Evolutionary conservation across 805 yeast genomes (phyloP), one percentile per base, ranked within the genome.

Genomic region (Monosporozyma yasuniensis): DNA sequence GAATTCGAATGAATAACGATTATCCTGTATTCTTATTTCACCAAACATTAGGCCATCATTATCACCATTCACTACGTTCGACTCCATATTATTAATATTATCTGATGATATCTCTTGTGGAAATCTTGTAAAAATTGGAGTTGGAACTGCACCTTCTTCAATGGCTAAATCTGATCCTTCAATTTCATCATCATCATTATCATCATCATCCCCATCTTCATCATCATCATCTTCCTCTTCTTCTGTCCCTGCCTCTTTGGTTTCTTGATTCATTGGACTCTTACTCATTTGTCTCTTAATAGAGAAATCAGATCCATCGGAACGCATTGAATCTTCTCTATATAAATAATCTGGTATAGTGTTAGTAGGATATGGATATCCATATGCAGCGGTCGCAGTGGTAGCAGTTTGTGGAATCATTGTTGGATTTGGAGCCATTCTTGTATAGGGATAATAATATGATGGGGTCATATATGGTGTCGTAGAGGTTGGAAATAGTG

Each of bases 1-100:
- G 46, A 64, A 58, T 19, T 64, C 61, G 46, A 61, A 65, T 18
- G 61, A 55, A 52, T 63, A 65, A 16, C 51, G 56, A 39, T 62
- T 59, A n/a, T 53, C 51, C 27, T 51, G 44, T 23, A 65, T 54
- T 28, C 60, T 53, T 7, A 65, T 52, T 30, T 63, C 67, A 6
- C 69, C 69, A 32, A 52, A 52, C 42, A 62, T 50, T 21, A 28
- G 42, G 2, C 22, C 30, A 46, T n/a, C 18, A 38, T 11, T 28
- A 8, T 16, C 16, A 23, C n/a, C n/a, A n/a, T n/a, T n/a, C n/a
- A 3, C 4, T 42, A 16, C 21, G 16, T 28, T 4, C 2, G 18
- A 7, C 14, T 28, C 11, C 11, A 25, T 25, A 28, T 42, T 18
- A 3, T 16, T 42, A 14, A 16, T 16, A 10, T 9, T 14, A 28